Base-by-base conservation (phyloP, 164 flowering plant genomes). In the Paratinospora sagittata region DNA sequence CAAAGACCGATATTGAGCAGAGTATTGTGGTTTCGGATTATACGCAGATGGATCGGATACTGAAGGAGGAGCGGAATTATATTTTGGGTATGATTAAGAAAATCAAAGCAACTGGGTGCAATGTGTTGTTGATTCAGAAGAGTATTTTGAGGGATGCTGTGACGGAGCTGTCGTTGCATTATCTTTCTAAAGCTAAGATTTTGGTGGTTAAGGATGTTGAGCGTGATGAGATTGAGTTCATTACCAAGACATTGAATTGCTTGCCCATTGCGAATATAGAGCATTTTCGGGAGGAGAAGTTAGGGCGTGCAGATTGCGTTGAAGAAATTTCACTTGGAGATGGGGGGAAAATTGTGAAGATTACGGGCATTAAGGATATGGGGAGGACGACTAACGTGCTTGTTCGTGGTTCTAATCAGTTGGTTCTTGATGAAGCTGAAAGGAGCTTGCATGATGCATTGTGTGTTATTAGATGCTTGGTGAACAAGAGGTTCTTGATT, bases 1-100 rank as follows among this genome's bases (percentile, higher is more conserved):
- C 98, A 0, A 94, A 94, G 79, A 90, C 97, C 6, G 97, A 94
- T 74, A 94, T 92, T 39, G 97, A 94, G 76, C 98, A 94, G 88
- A 87, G 90, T 58, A 89, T 94, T 61, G 90, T 94, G 36, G 96
- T 92, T 36, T 89, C 95, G 0, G 97, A 94, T 78, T 94, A 94
- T 70, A 78, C 95, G 0, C 97, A 92, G 80, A 94, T 94, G 97
- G 98, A 94, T 80, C 81, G 98, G 82, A 91, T 92, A 63, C 73
- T 94, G 84, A 94, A 92, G 73, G 97, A 92, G 80, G 97, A 94
- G 85, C 82, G 97, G 78, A 90, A 88, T 57, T 90, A 92, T 75
- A 94, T 94, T 63, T 77, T 94, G 67, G 86, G 93, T 8, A 94
- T 94, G 88, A 88, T 94, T 74, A 94, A 94, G 87, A 94, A 94